Base-by-base conservation (phyloP, 495 filamentous ascomycete species). In the Penicillium cataractarum region DNA sequence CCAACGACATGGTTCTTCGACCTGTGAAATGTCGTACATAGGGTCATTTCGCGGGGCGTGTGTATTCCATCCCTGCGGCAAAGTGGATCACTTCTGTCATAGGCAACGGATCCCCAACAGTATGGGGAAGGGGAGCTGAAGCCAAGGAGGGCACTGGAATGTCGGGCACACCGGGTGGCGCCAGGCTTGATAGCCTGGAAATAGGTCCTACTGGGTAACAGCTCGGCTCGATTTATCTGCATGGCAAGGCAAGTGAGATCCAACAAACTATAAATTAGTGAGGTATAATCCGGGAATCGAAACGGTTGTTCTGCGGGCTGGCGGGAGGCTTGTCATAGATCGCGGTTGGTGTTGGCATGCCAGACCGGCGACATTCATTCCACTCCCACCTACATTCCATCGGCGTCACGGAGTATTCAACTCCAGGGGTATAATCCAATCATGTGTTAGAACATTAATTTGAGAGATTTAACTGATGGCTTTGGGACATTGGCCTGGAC, bases 341-440 rank as follows among this genome's bases (percentile, higher is more conserved):
- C 37, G 21, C 7, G 24, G 22, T 32, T 46, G 39, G 37, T 8
- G 50, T 27, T 54, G 54, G 57, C 46, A 70, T 72, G 56, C 65
- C 61, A 57, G 29, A 60, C 64, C 29, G 1, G 27, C 40, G 10
- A 29, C 62, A 70, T 70, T 62, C 67, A 60, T 65, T 46, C 51
- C 58, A 46, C 42, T 60, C 57, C 17, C 33, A 7, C 19, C 55
- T 19, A 50, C 70, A 72, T 72, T 70, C 70, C 56, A 46, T 8
- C 24, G 40, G 39, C 42, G 42, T 65, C 60, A 66, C 31, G 19
- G 32, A 33, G 29, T 57, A 57, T 60, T 65, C 33, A 21, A n/a
- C 33, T 42, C 40, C 19, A 10, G 29, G 15, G 22, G 15, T 15
- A 58, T 22, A 19, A 19, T 0, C 42, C 19, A 55, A 50, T 44